These are phyloP conservation scores for Endothia cerciana DNA, from an alignment of 2,329 filamentous ascomycete genomes.

Conservation along the genomic window DNA sequence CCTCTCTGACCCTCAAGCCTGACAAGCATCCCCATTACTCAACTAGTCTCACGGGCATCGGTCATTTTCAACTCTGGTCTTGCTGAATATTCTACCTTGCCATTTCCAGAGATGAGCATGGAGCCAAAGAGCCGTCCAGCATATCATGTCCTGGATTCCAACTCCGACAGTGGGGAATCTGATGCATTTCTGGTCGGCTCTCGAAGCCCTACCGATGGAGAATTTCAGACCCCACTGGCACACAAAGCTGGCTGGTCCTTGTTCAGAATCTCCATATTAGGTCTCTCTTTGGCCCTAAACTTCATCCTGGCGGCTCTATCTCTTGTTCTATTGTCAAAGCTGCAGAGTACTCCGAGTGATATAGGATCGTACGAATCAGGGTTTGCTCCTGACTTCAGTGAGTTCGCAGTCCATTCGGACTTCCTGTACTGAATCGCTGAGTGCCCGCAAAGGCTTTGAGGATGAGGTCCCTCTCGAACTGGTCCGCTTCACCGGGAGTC, in stretches of 20 bases:
- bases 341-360: neutral
- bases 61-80: neutral
- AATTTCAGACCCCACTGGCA: neutral
- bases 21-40: neutral
- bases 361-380: slow-evolving; percentile 13
- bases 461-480: neutral
- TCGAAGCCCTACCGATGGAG: neutral
- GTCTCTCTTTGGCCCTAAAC: neutral
- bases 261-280: neutral
- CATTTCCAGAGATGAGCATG: neutral
- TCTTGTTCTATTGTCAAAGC: slow-evolving; percentile 3
- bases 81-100: neutral
- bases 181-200: slow-evolving; percentile 4
- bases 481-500: slow-evolving; percentile 16
- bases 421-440: neutral
- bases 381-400: slow-evolving; percentile 11
- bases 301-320: neutral
- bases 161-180: slow-evolving; percentile 11
- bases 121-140: neutral
- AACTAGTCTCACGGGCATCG: neutral
- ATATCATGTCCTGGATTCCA: slow-evolving; percentile 13
- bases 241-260: neutral
- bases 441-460: neutral
- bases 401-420: neutral
- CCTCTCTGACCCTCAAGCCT: neutral